These are phyloP conservation scores for Phytophthora foliorum DNA, from an alignment of 352 stramenopile species.

Conservation along the genomic window DNA sequence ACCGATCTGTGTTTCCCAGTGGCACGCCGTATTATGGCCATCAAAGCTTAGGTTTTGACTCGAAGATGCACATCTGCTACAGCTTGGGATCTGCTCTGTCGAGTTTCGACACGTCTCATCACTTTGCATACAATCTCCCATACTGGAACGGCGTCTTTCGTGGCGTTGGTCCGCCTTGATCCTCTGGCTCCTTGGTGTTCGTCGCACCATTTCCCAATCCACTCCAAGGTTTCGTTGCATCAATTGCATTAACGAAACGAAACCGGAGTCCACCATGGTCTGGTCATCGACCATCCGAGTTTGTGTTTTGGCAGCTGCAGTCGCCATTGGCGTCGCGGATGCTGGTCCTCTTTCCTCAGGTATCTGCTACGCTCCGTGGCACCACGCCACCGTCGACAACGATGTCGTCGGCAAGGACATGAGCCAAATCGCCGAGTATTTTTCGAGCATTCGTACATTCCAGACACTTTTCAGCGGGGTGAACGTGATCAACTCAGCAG, in stretches of 20 bases:
- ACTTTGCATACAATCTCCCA: slow-evolving; percentile 18
- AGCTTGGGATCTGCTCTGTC: slow-evolving; percentile 37
- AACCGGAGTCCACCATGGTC: slow-evolving; percentile 22
- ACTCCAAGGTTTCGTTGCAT: slow-evolving; percentile 11
- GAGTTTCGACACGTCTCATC: slow-evolving; percentile 9
- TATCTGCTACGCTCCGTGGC: slow-evolving; percentile 44
- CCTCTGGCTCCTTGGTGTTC: slow-evolving; percentile 27
- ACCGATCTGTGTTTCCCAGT: background rate
- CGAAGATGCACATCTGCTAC: slow-evolving; percentile 23
- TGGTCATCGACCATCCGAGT: slow-evolving; percentile 28
- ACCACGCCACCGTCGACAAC: slow-evolving; percentile 48
- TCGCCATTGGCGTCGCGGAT: slow-evolving; percentile 15
- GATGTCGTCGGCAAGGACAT: slow-evolving; percentile 58
- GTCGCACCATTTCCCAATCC: slow-evolving; percentile 25
- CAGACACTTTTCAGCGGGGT: slow-evolving; percentile 67
- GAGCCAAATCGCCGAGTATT: slow-evolving; percentile 51
- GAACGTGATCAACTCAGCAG: slow-evolving; percentile 67
- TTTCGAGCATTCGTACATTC: slow-evolving; percentile 75
- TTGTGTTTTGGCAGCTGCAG: slow-evolving; percentile 18
- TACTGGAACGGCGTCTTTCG: slow-evolving; percentile 9
- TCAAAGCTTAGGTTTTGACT: slow-evolving; percentile 4
- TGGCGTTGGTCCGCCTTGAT: slow-evolving; percentile 25
- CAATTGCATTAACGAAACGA: slow-evolving; percentile 11
- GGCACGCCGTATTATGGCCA: no score
- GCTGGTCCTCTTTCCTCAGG: slow-evolving; percentile 36